Percentiles rank a stretch among this genome's conserved stretches.
Conservation (phyloP, 768 basidiomycete genomes). For the Boletus coccyginus region DNA sequence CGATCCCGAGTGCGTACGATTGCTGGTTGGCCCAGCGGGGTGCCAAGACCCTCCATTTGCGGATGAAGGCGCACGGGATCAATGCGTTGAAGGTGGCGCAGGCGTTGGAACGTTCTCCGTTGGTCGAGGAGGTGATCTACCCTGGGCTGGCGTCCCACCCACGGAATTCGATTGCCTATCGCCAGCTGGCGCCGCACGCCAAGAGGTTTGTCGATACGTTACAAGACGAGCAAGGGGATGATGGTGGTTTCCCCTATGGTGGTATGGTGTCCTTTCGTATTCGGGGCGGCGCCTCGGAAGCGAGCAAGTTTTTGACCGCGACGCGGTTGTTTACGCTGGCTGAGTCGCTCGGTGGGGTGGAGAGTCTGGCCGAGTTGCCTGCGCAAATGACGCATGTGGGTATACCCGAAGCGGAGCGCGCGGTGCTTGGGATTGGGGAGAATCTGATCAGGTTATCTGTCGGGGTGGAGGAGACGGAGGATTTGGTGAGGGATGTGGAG, state of each 20-base stretch:
- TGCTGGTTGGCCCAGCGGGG: constrained; percentile 89
- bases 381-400: constrained; percentile 86
- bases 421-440: constrained; percentile 70
- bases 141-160: constrained; percentile 74
- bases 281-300: constrained; percentile 47
- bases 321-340: constrained; percentile 76
- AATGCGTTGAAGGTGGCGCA: constrained; percentile 79
- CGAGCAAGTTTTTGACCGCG: constrained; percentile 64
- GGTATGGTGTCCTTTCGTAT: constrained; percentile 85
- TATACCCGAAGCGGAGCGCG: constrained; percentile 67
- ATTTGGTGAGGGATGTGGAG: constrained; percentile 51
- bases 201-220: constrained; percentile 53
- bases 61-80: constrained; percentile 82
- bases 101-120: constrained; percentile 49
- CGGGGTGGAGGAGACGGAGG: constrained; percentile 85
- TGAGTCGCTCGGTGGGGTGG: constrained; percentile 89
- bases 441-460: constrained; percentile 78
- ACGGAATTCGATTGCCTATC: constrained; percentile 61
- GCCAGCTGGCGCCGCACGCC: constrained; percentile 67
- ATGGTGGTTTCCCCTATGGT: constrained; percentile 77
- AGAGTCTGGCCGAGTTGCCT: constrained; percentile 86
- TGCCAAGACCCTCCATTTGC: constrained; percentile 84
- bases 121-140: constrained; percentile 83
- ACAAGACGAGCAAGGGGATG: constrained; percentile 21
- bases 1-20: constrained; percentile 83